Evolutionary conservation across 768 basidiomycete species (phyloP), one percentile per base, ranked within the genome.

Genomic region (Chalciporus pseudorubinellus): DNA sequence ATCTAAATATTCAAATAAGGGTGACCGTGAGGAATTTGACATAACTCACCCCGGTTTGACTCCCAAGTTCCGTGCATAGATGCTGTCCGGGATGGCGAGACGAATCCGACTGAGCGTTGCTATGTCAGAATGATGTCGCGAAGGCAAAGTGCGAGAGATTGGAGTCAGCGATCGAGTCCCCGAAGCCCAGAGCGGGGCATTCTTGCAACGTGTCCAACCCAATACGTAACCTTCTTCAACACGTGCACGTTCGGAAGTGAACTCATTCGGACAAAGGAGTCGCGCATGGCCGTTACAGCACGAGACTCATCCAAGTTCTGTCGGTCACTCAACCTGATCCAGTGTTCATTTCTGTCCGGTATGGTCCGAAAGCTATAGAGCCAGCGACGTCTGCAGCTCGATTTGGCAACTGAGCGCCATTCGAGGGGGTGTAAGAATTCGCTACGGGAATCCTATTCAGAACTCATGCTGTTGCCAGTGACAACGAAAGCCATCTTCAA

Each of bases 201-300:
- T 45, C 53, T 52, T 33, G 55, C 65, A 60, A 47, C 64, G 58
- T 66, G 65, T 43, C 39, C 51, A 53, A 38, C 43, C 26, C 22
- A 26, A 48, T 51, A 67, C 65, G 65, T 67, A 67, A 66, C 21
- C 40, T 52, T 45, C 49, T 39, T 47, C 46, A 41, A 55, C 61
- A 68, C 63, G 66, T 68, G 65, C 21, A 54, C 38, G 18, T 52
- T 46, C 57, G 59, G 59, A 66, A 59, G 61, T 64, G 57, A 54
- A 47, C 50, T 22, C 51, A 53, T 52, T 64, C 48, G 48, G 51
- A 45, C 34, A 51, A 39, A 46, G 46, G 42, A 44, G 51, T 44
- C 50, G 46, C 34, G 42, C 39, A 38, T 41, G 31, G 43, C 48
- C 46, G 58, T 55, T 52, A 55, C 57, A 50, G 48, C 52, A 51